Base-by-base conservation (phyloP, 2,329 filamentous ascomycete species). In the Neopestalotiopsis sp. region DNA sequence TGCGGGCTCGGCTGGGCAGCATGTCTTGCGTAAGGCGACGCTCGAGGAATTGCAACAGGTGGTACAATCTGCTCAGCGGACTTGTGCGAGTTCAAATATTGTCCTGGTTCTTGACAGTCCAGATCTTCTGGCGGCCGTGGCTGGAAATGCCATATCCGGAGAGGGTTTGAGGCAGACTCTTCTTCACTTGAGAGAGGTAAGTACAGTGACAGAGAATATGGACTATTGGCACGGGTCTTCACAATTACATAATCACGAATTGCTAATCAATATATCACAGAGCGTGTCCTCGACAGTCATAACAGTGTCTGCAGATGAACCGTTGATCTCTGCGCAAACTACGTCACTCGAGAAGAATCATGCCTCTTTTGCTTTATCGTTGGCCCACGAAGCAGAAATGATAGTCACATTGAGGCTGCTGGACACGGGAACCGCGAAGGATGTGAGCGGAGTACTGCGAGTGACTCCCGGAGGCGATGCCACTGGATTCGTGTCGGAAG, bases 371-470 rank as follows among this genome's bases (percentile, higher is more conserved):
- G 81, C 92, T 24, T 84, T 94, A 45, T 88, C 88, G 5, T 81
- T 92, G 71, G 92, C 92, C n/a, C 94, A 98, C 78, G 86, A 89
- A 74, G 93, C 94, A 9, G 82, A 88, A n/a, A 84, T 88, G 71
- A 86, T 95, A 3, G 81, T 97, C 74, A 89, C 92, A 70, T 82
- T 96, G 69, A 85, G 95, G 66, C 86, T 91, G 75, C 80, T 98
- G 70, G 94, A 97, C 76, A 97, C 94, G 0, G 95, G 95, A 0
- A 90, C 91, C n/a, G 95, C 95, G 71, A 91, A 88, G 77, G 95
- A 98, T 80, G 93, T 98, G 40, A 97, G 93, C 81, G 95, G 95
- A 2, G 94, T 97, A 58, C 76, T 98, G 71, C 88, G 94, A 72
- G 85, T 96, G 64, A 95, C 92, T 20, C 84, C 86, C 59, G 90